Conservation (phyloP, 1,139 yeast genomes). For the Candida sp. region DNA sequence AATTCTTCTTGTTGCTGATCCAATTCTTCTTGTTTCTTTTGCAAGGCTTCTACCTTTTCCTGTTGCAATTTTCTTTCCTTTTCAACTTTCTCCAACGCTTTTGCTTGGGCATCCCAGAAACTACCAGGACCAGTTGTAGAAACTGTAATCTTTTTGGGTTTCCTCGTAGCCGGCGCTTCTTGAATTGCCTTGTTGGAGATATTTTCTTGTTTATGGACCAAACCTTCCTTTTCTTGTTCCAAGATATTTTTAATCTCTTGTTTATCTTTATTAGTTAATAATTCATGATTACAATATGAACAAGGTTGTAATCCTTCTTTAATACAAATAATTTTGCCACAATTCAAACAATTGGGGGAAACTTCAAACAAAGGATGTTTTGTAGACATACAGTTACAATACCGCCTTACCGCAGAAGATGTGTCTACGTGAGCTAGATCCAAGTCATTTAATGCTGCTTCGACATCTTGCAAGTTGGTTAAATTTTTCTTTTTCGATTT, state of each 20-base stretch:
- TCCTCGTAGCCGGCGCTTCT: slow-evolving; percentile 14
- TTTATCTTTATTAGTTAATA: slow-evolving; percentile 60
- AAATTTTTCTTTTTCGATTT: slow-evolving; percentile 35
- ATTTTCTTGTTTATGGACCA: slow-evolving; percentile 6
- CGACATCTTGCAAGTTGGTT: slow-evolving; percentile 57
- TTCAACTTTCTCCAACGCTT: slow-evolving; percentile 54
- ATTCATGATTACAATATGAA: slow-evolving; percentile 70
- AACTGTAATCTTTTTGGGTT: slow-evolving; percentile 41
- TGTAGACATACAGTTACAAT: slow-evolving; percentile 81
- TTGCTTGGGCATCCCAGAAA: slow-evolving; percentile 66
- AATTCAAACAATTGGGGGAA: slow-evolving; percentile 90
- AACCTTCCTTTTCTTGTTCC: slow-evolving; percentile 38
- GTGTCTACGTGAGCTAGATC: slow-evolving; percentile 20
- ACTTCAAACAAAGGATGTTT: slow-evolving; percentile 85
- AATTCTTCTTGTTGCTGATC: slow-evolving; percentile 35
- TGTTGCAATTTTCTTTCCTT: slow-evolving; percentile 21
- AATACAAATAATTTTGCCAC: slow-evolving; percentile 91
- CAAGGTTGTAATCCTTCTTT: slow-evolving; percentile 93
- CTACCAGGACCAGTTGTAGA: slow-evolving; percentile 60
- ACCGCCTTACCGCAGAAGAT: slow-evolving; percentile 15
- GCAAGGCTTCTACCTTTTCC: slow-evolving; percentile 14
- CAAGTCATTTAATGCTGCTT: slow-evolving; percentile 34
- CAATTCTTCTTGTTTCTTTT: slow-evolving; percentile 27
- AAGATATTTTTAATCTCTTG: slow-evolving; percentile 53
- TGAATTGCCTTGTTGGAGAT: slow-evolving; percentile 8